Conservation (phyloP, 2,329 filamentous ascomycete genomes). For the Aspergillus tanneri region DNA sequence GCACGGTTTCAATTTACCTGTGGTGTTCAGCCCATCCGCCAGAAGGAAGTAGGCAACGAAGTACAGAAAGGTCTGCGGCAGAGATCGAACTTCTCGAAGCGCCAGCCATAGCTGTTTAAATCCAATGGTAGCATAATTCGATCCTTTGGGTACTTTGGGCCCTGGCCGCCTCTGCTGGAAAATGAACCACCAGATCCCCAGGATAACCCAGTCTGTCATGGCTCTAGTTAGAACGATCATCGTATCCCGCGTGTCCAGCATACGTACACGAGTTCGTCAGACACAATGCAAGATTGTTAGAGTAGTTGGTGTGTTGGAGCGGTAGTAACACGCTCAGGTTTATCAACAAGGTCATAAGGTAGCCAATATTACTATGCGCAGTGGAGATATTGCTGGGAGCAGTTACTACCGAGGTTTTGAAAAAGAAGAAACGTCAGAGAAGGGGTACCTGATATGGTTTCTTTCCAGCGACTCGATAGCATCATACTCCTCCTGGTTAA, state of each 20-base stretch:
- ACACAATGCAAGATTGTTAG: slow-evolving; percentile 43
- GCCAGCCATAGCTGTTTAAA: slow-evolving; percentile 45
- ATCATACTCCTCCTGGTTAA: slow-evolving; percentile 41
- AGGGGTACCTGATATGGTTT: slow-evolving; percentile 40
- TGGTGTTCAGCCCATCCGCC: slow-evolving; percentile 45
- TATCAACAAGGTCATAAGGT: slow-evolving; percentile 40
- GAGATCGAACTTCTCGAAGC: slow-evolving; percentile 36
- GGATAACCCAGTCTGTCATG: slow-evolving; percentile 40
- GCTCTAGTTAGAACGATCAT: not conserved
- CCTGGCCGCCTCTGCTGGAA: slow-evolving; percentile 44
- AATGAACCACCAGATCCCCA: slow-evolving; percentile 47
- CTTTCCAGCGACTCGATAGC: slow-evolving; percentile 43
- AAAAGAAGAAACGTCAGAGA: not conserved
- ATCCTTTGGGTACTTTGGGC: slow-evolving; percentile 41
- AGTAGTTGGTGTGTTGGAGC: slow-evolving; percentile 36
- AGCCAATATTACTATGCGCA: slow-evolving; percentile 47
- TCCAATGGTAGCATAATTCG: slow-evolving; percentile 42
- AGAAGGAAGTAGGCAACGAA: slow-evolving; percentile 45
- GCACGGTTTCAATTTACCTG: slow-evolving; percentile 23
- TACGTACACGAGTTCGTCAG: slow-evolving; percentile 44
- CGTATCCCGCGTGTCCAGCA: not conserved
- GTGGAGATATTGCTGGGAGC: slow-evolving; percentile 40
- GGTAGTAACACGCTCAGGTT: slow-evolving; percentile 44
- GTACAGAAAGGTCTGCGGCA: slow-evolving; percentile 45
- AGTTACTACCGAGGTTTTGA: not conserved